A percentile compares a stretch with the other conserved stretches of the same genome.
These are phyloP conservation scores for Chrysanthemum seticuspe DNA, from an alignment of 129 eudicot species.

Conservation along the genomic window DNA sequence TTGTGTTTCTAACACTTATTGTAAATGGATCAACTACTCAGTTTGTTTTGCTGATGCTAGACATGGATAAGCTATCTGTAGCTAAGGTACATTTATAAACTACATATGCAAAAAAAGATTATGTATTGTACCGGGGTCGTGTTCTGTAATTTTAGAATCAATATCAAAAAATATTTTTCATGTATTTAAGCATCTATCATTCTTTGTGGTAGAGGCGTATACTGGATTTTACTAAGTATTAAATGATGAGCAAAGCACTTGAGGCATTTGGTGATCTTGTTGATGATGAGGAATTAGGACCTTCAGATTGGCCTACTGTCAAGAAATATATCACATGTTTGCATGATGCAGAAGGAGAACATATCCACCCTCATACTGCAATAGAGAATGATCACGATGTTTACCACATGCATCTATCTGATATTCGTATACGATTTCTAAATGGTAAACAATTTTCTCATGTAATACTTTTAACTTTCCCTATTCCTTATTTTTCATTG, in stretches of 20 bases:
- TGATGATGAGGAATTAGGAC: constrained; percentile 92
- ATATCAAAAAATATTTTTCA: neutral
- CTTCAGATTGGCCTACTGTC: constrained; percentile 87
- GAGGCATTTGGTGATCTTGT: constrained; percentile 89
- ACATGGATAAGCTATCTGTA: constrained; percentile 68
- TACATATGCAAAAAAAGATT: neutral
- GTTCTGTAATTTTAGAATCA: neutral
- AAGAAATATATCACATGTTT: constrained; percentile 59
- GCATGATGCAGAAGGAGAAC: constrained; percentile 64
- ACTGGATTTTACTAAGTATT: constrained; percentile 78
- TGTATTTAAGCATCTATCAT: neutral
- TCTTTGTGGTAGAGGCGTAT: constrained; percentile 66
- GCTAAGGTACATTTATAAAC: constrained; percentile 54
- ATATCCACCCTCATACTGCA: constrained; percentile 55
- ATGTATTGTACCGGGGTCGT: neutral
- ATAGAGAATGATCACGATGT: constrained; percentile 36
- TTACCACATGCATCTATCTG: constrained; percentile 62
- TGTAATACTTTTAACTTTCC: too few species aligned
- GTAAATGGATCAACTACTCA: constrained; percentile 95
- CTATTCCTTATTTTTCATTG: too few species aligned
- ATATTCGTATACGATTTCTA: constrained; percentile 80
- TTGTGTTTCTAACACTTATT: constrained; percentile 82
- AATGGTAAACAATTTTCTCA: constrained; percentile 52
- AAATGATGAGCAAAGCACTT: constrained; percentile 83
- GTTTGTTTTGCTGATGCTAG: constrained; percentile 61